These are phyloP conservation scores for Eucalyptus marginata DNA, from an alignment of 345 rosid species.

Conservation along the genomic window DNA sequence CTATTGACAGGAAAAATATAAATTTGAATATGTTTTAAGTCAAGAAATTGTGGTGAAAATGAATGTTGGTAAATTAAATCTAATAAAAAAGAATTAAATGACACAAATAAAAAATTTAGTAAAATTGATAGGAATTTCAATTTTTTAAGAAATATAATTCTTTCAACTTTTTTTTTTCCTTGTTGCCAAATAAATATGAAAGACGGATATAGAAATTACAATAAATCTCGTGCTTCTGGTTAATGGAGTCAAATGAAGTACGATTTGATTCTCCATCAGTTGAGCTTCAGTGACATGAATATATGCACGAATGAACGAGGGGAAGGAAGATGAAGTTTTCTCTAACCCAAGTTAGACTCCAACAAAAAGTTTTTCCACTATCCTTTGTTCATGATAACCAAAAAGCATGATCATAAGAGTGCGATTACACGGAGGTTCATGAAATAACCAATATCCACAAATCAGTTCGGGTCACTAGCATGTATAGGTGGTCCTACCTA, in stretches of 20 bases:
- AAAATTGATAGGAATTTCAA: not conserved
- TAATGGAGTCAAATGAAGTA: not conserved
- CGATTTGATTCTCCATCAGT: not conserved
- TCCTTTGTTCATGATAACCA: not conserved
- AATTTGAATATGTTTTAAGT: not conserved
- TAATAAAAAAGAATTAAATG: not conserved
- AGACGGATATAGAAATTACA: not conserved
- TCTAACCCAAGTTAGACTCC: not conserved
- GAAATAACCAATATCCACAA: not conserved
- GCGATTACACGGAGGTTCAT: not conserved
- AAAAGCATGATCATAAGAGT: not conserved
- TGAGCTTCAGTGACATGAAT: not conserved
- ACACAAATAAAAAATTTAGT: not conserved
- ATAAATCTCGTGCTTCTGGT: not conserved
- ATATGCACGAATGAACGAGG: not conserved
- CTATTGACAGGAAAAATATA: not conserved
- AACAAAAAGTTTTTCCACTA: not conserved
- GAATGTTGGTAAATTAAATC: not conserved
- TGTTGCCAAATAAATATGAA: not conserved
- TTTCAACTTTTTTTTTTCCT: not conserved
- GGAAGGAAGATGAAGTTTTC: not conserved
- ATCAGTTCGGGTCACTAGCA: not conserved
- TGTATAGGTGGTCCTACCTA: not conserved
- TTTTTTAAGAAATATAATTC: not conserved
- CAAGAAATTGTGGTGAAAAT: not conserved